Evolutionary conservation across 2,329 filamentous ascomycete genomes (phyloP).

Genomic region (Paracoccidioides lutzii): DNA sequence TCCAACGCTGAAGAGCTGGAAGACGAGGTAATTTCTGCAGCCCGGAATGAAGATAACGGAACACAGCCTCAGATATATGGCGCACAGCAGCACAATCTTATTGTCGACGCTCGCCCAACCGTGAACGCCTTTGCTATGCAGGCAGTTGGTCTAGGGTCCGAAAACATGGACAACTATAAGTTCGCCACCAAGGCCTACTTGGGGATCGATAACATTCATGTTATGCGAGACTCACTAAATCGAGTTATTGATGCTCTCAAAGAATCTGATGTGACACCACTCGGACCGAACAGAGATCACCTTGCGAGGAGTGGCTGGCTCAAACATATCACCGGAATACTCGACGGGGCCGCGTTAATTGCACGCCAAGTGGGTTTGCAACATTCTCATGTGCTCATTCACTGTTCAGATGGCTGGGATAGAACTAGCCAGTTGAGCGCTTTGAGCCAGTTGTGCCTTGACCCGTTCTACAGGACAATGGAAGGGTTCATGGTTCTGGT

Average conservation of each 20-base stretch:
- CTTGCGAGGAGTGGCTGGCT: conserved; percentile 81
- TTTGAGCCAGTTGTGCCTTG: conserved; percentile 80
- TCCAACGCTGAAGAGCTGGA: conserved; percentile 54
- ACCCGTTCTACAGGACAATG: conserved; percentile 87
- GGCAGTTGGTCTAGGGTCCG: conserved; percentile 79
- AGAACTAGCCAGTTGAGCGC: conserved; percentile 90
- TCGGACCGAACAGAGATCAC: conserved; percentile 69
- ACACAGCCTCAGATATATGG: conserved; percentile 64
- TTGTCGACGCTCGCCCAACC: conserved; percentile 87
- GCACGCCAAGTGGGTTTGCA: conserved; percentile 78
- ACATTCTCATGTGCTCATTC: conserved; percentile 89
- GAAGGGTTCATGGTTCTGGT: conserved; percentile 89
- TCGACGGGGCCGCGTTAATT: conserved; percentile 76
- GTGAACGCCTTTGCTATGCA: conserved; percentile 94
- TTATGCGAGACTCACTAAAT: conserved; percentile 84
- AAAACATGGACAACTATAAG: conserved; percentile 96
- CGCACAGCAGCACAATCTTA: conserved; percentile 83
- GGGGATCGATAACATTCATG: conserved; percentile 95
- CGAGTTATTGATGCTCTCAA: conserved; percentile 83
- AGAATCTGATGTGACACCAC: conserved; percentile 73
- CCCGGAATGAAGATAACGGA: conserved; percentile 46
- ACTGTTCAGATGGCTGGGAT: conserved; percentile 98
- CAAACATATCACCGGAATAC: conserved; percentile 70
- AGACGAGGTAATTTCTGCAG: conserved; percentile 49
- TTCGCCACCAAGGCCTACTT: conserved; percentile 84